Conservation (phyloP, 495 filamentous ascomycete species). For the Tuber indicum region DNA sequence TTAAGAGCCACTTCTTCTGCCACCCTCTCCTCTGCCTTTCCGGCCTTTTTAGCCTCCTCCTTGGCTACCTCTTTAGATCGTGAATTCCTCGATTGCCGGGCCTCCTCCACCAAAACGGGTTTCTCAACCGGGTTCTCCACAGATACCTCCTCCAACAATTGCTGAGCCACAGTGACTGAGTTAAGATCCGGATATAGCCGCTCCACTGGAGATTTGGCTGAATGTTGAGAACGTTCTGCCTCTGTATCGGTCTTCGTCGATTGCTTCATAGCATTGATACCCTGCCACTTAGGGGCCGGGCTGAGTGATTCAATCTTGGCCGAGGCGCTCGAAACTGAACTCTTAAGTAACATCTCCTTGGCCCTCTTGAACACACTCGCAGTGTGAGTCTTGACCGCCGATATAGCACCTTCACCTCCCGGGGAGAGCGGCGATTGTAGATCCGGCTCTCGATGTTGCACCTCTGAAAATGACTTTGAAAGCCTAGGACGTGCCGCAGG, state of each 20-base stretch:
- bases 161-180: constrained; percentile 43
- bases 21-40: constrained; percentile 51
- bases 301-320: constrained; percentile 32
- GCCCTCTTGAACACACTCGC: constrained; percentile 36
- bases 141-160: constrained; percentile 54
- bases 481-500: background rate
- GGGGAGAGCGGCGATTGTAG: constrained; percentile 15
- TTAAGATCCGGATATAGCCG: constrained; percentile 36
- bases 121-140: constrained; percentile 33
- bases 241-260: constrained; percentile 12
- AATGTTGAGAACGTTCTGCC: background rate
- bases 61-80: constrained; percentile 20
- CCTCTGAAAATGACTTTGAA: background rate
- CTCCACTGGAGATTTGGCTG: constrained; percentile 19
- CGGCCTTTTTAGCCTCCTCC: constrained; percentile 16
- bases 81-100: constrained; percentile 23
- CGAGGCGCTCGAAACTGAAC: constrained; percentile 47
- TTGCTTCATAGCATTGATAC: constrained; percentile 28
- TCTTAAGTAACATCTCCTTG: constrained; percentile 52
- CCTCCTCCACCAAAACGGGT: constrained; percentile 6
- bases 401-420: constrained; percentile 28
- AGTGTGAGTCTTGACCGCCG: constrained; percentile 41
- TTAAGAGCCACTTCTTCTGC: background rate
- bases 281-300: constrained; percentile 52
- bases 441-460: background rate